These are phyloP conservation scores for Simmondsia chinensis DNA, from an alignment of 148 eudicot genomes.

Conservation along the genomic window DNA sequence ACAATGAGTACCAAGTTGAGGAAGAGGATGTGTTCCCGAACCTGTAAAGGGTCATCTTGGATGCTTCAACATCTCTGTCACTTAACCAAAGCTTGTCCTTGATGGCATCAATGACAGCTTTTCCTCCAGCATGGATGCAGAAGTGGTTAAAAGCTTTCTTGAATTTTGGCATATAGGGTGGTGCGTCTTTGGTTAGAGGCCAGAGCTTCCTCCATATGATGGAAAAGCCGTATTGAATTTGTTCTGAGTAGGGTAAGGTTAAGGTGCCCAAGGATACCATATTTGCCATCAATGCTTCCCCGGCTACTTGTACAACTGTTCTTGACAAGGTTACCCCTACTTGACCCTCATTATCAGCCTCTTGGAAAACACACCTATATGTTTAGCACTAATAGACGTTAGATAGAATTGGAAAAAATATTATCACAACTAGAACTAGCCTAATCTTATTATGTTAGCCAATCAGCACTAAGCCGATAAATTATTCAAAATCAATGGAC, in stretches of 20 bases:
- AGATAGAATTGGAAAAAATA: too few relatives aligned
- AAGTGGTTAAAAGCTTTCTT: conserved; percentile 33
- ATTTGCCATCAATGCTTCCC: conserved; percentile 32
- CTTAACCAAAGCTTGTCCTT: conserved; percentile 15
- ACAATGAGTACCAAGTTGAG: conserved; percentile 36
- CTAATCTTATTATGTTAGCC: too few relatives aligned
- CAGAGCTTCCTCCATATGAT: conserved; percentile 9
- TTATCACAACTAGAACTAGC: too few relatives aligned
- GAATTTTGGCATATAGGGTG: conserved; percentile 23
- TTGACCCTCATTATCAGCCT: conserved; percentile 20
- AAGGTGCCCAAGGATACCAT: conserved; percentile 30
- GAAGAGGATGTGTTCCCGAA: conserved; percentile 45
- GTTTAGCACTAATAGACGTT: too few relatives aligned
- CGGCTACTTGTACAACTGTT: conserved; percentile 36
- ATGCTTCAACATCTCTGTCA: conserved; percentile 28
- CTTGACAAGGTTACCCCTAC: conserved; percentile 27
- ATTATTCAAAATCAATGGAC: too few relatives aligned
- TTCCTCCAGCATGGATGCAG: conserved; percentile 41
- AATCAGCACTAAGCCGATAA: too few relatives aligned
- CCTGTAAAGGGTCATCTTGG: conserved; percentile 33
- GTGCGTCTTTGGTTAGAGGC: conserved; percentile 13
- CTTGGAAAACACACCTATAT: conserved; percentile 25
- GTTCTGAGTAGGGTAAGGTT: conserved; percentile 35
- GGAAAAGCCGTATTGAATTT: conserved; percentile 15
- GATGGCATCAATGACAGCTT: conserved; percentile 32